These are phyloP conservation scores for Pyrenochaeta sp. DNA, from an alignment of 2,329 filamentous ascomycete species.

Conservation along the genomic window DNA sequence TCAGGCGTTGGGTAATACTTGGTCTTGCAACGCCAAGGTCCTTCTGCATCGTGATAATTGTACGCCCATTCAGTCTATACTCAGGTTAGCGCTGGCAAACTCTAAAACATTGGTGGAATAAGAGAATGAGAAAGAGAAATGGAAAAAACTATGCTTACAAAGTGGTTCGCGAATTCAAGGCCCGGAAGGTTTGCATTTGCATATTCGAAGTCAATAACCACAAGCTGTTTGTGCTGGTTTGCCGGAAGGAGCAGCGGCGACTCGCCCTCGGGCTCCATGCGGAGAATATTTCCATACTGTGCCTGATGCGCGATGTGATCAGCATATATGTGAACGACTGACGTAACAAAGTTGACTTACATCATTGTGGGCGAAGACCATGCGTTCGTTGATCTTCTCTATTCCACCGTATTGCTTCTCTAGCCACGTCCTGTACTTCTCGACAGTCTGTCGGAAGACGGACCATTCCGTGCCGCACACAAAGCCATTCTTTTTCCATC, in stretches of 20 bases:
- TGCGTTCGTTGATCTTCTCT: slow-evolving; percentile 72
- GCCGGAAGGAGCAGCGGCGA: slow-evolving; percentile 88
- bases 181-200: slow-evolving; percentile 87
- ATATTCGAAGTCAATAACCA: slow-evolving; percentile 99
- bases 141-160: slow-evolving; percentile 61
- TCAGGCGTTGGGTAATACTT: slow-evolving; percentile 77
- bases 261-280: slow-evolving; percentile 72
- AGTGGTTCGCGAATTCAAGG: slow-evolving; percentile 96
- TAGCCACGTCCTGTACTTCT: slow-evolving; percentile 81
- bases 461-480: slow-evolving; percentile 88
- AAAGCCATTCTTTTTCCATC: slow-evolving; percentile 75
- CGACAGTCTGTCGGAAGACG: slow-evolving; percentile 75
- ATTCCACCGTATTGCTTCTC: slow-evolving; percentile 73
- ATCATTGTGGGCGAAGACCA: slow-evolving; percentile 98
- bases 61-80: slow-evolving; percentile 88
- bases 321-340: slow-evolving; percentile 3
- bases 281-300: slow-evolving; percentile 97
- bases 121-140: slow-evolving; percentile 9
- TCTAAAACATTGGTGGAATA: background rate
- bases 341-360: slow-evolving; percentile 60
- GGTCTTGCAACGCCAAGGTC: slow-evolving; percentile 73
- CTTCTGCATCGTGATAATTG: slow-evolving; percentile 83
- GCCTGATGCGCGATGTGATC: slow-evolving; percentile 65
- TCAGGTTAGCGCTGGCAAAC: slow-evolving; percentile 4
- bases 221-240: slow-evolving; percentile 93